Conservation (phyloP, 371 early-diverging fungal species). For the Mitosporidium daphniae region DNA sequence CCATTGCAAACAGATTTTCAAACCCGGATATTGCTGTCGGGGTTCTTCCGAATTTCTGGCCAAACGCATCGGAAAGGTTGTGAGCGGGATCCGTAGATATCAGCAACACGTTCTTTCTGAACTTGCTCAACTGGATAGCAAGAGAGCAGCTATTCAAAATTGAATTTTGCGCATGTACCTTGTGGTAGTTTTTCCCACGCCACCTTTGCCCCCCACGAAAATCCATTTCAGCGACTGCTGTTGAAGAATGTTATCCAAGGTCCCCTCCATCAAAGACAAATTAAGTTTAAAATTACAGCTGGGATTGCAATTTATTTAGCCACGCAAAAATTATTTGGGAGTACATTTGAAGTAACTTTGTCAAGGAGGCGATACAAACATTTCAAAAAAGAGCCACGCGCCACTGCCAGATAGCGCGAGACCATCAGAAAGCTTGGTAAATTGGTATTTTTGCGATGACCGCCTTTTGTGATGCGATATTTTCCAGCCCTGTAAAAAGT, state of each 20-base stretch:
- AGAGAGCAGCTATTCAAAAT: slow-evolving; percentile 15
- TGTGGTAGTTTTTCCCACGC: slow-evolving; percentile 46
- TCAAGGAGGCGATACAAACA: no score
- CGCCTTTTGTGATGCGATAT: no score
- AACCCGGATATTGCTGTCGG: slow-evolving; percentile 74
- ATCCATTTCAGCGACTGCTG: slow-evolving; percentile 75
- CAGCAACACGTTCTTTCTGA: slow-evolving; percentile 57
- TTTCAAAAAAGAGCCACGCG: no score
- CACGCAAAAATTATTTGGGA: no score
- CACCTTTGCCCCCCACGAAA: slow-evolving; percentile 92
- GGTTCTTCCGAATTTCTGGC: slow-evolving; percentile 77
- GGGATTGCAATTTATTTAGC: no score
- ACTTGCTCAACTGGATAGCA: slow-evolving; percentile 54
- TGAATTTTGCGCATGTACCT: slow-evolving; percentile 10
- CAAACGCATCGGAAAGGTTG: slow-evolving; percentile 73
- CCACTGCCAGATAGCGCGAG: no score
- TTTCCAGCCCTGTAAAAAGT: no score
- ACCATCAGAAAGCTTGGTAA: no score
- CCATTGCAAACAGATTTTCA: slow-evolving; percentile 71
- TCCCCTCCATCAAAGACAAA: slow-evolving; percentile 18
- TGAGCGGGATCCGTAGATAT: slow-evolving; percentile 95
- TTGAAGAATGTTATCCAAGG: slow-evolving; percentile 66
- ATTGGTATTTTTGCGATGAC: no score
- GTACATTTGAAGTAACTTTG: no score
- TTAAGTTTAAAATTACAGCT: no score